A percentile compares a stretch with the other conserved stretches of the same genome.
These are phyloP conservation scores for Tetracladium maxilliforme DNA, from an alignment of 2,329 filamentous ascomycete genomes.

Conservation along the genomic window DNA sequence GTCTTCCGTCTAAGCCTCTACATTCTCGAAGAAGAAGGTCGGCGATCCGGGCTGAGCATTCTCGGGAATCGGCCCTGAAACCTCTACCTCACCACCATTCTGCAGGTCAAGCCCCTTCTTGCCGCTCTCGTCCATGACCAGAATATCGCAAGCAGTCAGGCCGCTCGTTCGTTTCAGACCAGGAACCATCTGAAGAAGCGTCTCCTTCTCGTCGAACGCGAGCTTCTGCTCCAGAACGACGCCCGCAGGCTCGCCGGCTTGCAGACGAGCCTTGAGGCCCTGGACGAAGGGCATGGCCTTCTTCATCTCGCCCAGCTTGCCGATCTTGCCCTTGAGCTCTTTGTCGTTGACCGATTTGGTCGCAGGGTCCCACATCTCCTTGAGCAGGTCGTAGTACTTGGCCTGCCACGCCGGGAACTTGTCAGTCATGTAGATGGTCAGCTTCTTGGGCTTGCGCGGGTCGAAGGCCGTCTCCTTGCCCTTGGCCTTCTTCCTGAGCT, in stretches of 20 bases:
- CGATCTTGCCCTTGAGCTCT: constrained; percentile 60
- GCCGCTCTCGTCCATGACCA: constrained; percentile 55
- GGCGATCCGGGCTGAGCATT: constrained; percentile 70
- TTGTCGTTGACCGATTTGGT: constrained; percentile 62
- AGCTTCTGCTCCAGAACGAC: constrained; percentile 73
- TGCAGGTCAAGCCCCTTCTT: constrained; percentile 46
- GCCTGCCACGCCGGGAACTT: constrained; percentile 84
- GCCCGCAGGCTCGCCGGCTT: constrained; percentile 49
- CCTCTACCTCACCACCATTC: constrained; percentile 36
- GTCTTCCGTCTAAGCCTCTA: too few species aligned
- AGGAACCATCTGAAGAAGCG: constrained; percentile 63
- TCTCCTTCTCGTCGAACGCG: constrained; percentile 69
- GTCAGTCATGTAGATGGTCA: constrained; percentile 71
- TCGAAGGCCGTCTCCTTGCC: constrained; percentile 79
- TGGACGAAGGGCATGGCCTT: constrained; percentile 98
- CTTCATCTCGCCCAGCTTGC: constrained; percentile 82
- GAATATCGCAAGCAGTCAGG: constrained; percentile 55
- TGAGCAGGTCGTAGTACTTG: constrained; percentile 71
- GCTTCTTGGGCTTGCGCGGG: constrained; percentile 80
- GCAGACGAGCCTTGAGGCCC: constrained; percentile 66
- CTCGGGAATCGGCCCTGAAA: constrained; percentile 45
- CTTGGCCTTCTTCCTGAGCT: constrained; percentile 83
- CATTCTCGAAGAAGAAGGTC: constrained; percentile 75
- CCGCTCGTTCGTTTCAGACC: constrained; percentile 65
- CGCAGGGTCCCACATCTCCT: constrained; percentile 49